Percentiles rank a stretch among this genome's conserved stretches.
Conservation (phyloP, 352 stramenopile genomes). For the Chrysophaeum taylorii region DNA sequence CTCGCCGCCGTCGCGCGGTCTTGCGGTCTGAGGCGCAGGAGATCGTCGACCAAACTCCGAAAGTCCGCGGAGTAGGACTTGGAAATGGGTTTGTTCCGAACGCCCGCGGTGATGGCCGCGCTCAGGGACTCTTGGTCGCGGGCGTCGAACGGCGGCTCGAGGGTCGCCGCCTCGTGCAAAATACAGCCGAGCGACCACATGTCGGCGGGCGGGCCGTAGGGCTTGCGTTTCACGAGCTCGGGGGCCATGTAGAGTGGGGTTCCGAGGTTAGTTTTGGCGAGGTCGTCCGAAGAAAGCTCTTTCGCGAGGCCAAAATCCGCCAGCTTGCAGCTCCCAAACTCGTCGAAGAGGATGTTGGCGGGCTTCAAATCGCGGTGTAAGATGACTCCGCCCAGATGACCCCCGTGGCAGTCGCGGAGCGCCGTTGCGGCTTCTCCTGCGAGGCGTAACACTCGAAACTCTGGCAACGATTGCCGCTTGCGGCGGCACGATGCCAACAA, state of each 20-base stretch:
- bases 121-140: too few species aligned
- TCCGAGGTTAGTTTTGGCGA: too few species aligned
- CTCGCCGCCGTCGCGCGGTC: too few species aligned
- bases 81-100: too few species aligned
- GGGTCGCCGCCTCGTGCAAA: neutral
- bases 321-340: neutral
- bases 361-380: constrained; percentile 41
- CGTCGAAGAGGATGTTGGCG: constrained; percentile 17
- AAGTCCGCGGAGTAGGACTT: too few species aligned
- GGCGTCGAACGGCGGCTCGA: neutral
- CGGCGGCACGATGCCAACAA: neutral
- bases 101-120: too few species aligned
- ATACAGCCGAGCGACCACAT: constrained; percentile 16
- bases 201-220: constrained; percentile 14
- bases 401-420: neutral
- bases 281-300: too few species aligned
- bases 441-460: neutral
- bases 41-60: too few species aligned
- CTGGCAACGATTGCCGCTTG: neutral
- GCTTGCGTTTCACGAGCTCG: constrained; percentile 30
- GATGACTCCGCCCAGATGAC: constrained; percentile 7
- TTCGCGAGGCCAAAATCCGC: constrained; percentile 13
- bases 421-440: neutral
- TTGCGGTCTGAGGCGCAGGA: too few species aligned
- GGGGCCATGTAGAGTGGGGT: constrained; percentile 37